These are phyloP conservation scores for Tubosaeta brunneosetosa DNA, from an alignment of 768 basidiomycete species.

Conservation along the genomic window DNA sequence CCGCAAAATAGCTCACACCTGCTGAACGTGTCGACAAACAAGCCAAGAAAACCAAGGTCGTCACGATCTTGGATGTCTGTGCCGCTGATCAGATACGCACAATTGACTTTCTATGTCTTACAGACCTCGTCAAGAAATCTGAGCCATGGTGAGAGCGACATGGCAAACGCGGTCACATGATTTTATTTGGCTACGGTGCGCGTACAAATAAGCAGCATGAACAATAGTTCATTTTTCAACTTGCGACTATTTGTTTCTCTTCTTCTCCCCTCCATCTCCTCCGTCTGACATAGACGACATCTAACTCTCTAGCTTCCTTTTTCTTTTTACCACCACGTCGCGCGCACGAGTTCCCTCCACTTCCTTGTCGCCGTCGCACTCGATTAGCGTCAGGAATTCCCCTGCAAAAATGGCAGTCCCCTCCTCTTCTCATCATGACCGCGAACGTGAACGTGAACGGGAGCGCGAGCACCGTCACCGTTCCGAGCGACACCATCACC, in stretches of 20 bases:
- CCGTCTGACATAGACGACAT: slow-evolving; percentile 19
- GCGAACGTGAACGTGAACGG: slow-evolving; percentile 53
- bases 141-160: slow-evolving; percentile 23
- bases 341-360: slow-evolving; percentile 56
- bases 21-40: slow-evolving; percentile 60
- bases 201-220: slow-evolving; percentile 26
- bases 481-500: slow-evolving; percentile 64
- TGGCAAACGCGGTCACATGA: slow-evolving; percentile 29
- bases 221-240: slow-evolving; percentile 29
- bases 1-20: slow-evolving; percentile 55
- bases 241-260: slow-evolving; percentile 1
- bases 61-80: slow-evolving; percentile 63
- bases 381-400: slow-evolving; percentile 50
- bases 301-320: neutral
- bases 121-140: slow-evolving; percentile 32
- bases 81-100: slow-evolving; percentile 1
- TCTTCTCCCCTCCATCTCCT: slow-evolving; percentile 12
- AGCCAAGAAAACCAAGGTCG: slow-evolving; percentile 41
- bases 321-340: slow-evolving; percentile 53
- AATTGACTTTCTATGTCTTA: neutral
- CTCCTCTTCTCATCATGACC: slow-evolving; percentile 71
- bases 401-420: slow-evolving; percentile 73
- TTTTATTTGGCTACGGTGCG: slow-evolving; percentile 28
- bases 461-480: slow-evolving; percentile 54
- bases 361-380: slow-evolving; percentile 72